A percentile compares a stretch with the other conserved stretches of the same genome.
Conservation (phyloP, 768 basidiomycete species). For the Auricularia sp. region DNA sequence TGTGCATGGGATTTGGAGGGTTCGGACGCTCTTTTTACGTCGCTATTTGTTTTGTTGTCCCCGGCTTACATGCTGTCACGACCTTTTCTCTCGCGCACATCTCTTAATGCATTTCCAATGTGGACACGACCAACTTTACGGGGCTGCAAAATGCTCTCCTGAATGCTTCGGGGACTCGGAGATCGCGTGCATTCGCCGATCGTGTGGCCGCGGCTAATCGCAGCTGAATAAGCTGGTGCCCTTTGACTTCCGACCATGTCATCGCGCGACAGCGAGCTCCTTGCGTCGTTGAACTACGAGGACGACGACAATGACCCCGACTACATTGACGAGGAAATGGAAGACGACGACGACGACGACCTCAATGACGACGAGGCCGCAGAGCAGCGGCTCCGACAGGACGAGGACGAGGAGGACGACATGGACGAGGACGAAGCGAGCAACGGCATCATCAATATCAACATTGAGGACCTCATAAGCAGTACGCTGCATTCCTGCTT, state of each 20-base stretch:
- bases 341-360: constrained; percentile 23
- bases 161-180: too few species aligned
- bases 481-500: background rate
- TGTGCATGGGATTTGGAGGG: too few species aligned
- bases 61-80: too few species aligned
- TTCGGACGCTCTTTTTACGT: too few species aligned
- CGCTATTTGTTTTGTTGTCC: too few species aligned
- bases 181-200: too few species aligned
- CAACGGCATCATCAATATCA: constrained; percentile 10
- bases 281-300: background rate
- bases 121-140: too few species aligned
- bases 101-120: too few species aligned
- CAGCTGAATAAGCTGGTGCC: background rate
- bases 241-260: background rate
- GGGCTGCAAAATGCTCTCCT: too few species aligned
- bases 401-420: constrained; percentile 7
- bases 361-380: constrained; percentile 7
- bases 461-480: background rate
- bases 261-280: background rate
- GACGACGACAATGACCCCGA: background rate
- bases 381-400: background rate
- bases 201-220: background rate
- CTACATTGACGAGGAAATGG: constrained; percentile 25
- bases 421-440: constrained; percentile 11
- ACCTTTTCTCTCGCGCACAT: too few species aligned